These are phyloP conservation scores for Microdochium trichocladiopsis DNA, from an alignment of 2,329 filamentous ascomycete genomes.

Conservation along the genomic window DNA sequence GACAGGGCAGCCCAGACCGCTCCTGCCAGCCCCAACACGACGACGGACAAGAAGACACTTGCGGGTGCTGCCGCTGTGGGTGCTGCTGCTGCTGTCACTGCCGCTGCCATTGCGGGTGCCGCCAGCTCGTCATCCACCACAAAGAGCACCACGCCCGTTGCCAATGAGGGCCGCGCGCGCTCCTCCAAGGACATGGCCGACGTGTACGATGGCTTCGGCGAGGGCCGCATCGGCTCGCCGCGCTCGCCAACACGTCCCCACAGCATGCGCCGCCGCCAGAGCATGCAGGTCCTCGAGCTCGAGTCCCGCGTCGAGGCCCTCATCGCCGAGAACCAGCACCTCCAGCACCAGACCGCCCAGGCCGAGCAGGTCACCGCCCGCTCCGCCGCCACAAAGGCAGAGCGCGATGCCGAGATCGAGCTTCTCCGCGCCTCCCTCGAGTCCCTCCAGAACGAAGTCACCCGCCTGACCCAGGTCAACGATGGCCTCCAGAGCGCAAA, in stretches of 20 bases:
- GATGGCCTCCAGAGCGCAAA: constrained; percentile 73
- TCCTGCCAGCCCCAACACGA: neutral
- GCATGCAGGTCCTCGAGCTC: constrained; percentile 93
- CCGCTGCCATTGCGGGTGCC: constrained; percentile 5
- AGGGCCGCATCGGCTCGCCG: constrained; percentile 78
- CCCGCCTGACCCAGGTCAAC: constrained; percentile 75
- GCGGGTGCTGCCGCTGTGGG: constrained; percentile 10
- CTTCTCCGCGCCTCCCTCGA: constrained; percentile 71
- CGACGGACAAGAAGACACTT: too few relatives aligned
- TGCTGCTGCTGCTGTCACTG: constrained; percentile 16
- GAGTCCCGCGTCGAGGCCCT: constrained; percentile 81
- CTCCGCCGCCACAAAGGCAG: constrained; percentile 63
- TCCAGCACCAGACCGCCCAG: constrained; percentile 64
- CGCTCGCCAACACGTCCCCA: constrained; percentile 89
- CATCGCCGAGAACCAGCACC: constrained; percentile 72
- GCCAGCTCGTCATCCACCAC: constrained; percentile 10
- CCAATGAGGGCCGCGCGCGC: constrained; percentile 81
- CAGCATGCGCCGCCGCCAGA: constrained; percentile 93
- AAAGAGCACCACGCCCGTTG: constrained; percentile 55
- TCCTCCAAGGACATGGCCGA: constrained; percentile 75
- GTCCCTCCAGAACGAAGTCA: constrained; percentile 75
- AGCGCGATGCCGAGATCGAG: constrained; percentile 83
- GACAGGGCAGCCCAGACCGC: neutral
- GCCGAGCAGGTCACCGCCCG: constrained; percentile 62
- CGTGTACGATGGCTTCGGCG: constrained; percentile 91